Base-by-base conservation (phyloP, 1,284 basidiomycete genomes). In the Leccinum pseudoinsigne region DNA sequence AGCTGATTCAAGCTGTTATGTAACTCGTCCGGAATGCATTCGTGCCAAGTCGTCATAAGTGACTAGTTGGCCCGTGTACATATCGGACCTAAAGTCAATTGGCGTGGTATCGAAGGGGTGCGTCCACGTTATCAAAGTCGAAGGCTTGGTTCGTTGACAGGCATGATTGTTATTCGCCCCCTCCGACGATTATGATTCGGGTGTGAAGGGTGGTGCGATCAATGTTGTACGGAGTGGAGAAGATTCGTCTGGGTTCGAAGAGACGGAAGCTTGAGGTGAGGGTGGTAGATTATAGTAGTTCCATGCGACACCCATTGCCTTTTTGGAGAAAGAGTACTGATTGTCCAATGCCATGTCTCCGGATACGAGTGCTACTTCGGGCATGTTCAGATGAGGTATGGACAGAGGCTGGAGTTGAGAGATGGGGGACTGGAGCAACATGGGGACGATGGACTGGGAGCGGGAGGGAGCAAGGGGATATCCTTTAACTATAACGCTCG, bases 91-190 rank as follows among this genome's bases (percentile, higher is more conserved):
- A 74, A 63, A 34, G 74, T 62, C 60, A 76, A 67, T 66, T 73
- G 68, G 64, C 67, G 68, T 38, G 69, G 65, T 66, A 75, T 70
- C 56, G 67, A 74, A 42, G 76, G 77, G 59, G 74, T 5, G 67
- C 67, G 18, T 73, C 71, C 9, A 67, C 51, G 7, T 67, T 64
- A 55, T 82, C 78, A 64, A 87, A 80, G 75, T 89, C 87, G 74
- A 90, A 90, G 65, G 90, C 80, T 76, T 90, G 86, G 72, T 85
- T 83, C 11, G 88, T 90, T 40, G 88, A 82, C 21, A 90, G 74
- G 71, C 87, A 90, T 51, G 84, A 76, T 62, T 82, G 81, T 64
- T 80, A 81, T 61, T 84, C 80, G 55, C 26, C 26, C 72, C 70
- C 11, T 82, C 78, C 16, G 78, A 76, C 38, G 78, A 76, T 31